These are phyloP conservation scores for Quercus bicolor DNA, from an alignment of 306 rosid species.

Conservation along the genomic window DNA sequence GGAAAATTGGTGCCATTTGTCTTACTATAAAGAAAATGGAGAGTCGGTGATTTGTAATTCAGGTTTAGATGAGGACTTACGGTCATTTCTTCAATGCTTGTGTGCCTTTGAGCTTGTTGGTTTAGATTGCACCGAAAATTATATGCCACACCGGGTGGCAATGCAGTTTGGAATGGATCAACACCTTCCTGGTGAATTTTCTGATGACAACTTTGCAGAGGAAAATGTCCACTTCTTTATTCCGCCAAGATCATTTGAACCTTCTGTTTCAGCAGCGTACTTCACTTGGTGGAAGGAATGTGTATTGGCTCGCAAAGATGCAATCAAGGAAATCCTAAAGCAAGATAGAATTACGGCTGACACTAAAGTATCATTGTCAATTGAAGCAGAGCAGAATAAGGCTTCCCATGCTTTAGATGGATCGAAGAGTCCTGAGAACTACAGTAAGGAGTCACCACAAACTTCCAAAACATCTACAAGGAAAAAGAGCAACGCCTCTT, in stretches of 20 bases:
- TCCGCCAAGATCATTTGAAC: constrained; percentile 14
- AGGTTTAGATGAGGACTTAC: constrained; percentile 8
- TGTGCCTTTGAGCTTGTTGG: constrained; percentile 37
- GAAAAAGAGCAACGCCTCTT: too few species aligned
- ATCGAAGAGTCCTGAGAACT: too few species aligned
- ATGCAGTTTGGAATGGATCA: constrained; percentile 24
- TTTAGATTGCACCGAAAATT: background rate
- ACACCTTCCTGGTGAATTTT: constrained; percentile 37
- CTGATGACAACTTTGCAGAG: too few species aligned
- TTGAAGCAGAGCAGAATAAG: too few species aligned
- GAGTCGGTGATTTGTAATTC: constrained; percentile 8
- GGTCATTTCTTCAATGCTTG: constrained; percentile 31
- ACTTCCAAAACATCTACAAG: too few species aligned
- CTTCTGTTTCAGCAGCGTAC: constrained; percentile 15
- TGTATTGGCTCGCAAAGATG: background rate
- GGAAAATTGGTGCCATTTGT: constrained; percentile 13
- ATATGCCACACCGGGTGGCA: constrained; percentile 49
- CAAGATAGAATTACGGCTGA: too few species aligned
- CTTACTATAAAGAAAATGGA: constrained; percentile 8
- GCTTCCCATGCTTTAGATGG: too few species aligned
- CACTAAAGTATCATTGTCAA: too few species aligned
- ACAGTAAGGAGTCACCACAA: too few species aligned
- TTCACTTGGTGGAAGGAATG: background rate
- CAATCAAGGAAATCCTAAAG: background rate
- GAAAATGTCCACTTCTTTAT: background rate